Evolutionary conservation across 768 basidiomycete species (phyloP).

Genomic region (Boletus vermiculosoides): DNA sequence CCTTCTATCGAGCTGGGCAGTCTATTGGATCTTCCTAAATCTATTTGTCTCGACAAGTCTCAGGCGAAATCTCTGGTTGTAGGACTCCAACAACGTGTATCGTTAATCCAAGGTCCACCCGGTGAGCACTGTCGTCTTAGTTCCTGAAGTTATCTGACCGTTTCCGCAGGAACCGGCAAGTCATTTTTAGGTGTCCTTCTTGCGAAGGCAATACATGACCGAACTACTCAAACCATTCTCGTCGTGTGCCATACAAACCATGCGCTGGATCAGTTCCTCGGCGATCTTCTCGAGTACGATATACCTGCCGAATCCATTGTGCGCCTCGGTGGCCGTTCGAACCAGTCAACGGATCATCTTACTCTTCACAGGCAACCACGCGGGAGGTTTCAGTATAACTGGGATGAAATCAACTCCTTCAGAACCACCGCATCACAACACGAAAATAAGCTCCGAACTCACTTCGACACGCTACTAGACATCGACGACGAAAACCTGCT

Average conservation of each 20-base stretch:
- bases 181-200: conserved; percentile 67
- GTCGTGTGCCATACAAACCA: conserved; percentile 75
- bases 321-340: conserved; percentile 58
- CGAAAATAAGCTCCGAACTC: conserved; percentile 26
- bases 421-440: conserved; percentile 34
- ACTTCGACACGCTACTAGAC: conserved; percentile 12
- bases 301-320: conserved; percentile 51
- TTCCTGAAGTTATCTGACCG: not conserved
- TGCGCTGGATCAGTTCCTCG: conserved; percentile 67
- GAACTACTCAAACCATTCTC: conserved; percentile 47
- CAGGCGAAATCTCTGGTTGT: conserved; percentile 47
- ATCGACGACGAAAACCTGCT: conserved; percentile 35
- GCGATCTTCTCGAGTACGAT: conserved; percentile 38
- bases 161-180: conserved; percentile 60
- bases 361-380: conserved; percentile 32
- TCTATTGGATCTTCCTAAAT: conserved; percentile 34
- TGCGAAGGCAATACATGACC: conserved; percentile 55
- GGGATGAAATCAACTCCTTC: conserved; percentile 17
- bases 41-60: conserved; percentile 48
- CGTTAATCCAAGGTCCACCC: conserved; percentile 70
- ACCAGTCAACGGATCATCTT: conserved; percentile 44
- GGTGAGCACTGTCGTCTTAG: conserved; percentile 37
- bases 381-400: not conserved
- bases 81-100: conserved; percentile 52
- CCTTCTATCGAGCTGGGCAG: conserved; percentile 39